These are phyloP conservation scores for Echium plantagineum DNA, from an alignment of 257 asterid genomes.

Conservation along the genomic window DNA sequence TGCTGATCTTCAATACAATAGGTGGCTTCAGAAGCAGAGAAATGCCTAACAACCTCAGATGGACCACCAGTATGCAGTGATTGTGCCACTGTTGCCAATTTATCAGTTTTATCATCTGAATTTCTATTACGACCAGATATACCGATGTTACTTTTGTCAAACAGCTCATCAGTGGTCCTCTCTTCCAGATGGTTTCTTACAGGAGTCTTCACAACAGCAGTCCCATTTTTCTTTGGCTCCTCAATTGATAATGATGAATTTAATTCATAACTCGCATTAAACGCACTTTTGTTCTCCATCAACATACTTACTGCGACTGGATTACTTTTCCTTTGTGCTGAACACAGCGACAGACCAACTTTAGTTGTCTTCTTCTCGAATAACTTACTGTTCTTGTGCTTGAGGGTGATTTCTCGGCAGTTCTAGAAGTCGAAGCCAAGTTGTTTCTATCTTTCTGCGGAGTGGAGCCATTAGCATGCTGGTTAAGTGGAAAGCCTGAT, in stretches of 20 bases:
- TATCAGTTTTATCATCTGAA: slow-evolving; percentile 21
- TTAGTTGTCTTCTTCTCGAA: slow-evolving; percentile 22
- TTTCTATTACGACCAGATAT: slow-evolving; percentile 25
- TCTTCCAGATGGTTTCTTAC: slow-evolving; percentile 18
- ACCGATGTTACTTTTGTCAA: slow-evolving; percentile 33
- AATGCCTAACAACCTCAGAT: slow-evolving; percentile 8
- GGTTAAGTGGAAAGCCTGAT: slow-evolving; percentile 20
- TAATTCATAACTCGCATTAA: slow-evolving; percentile 20
- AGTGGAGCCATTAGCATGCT: slow-evolving; percentile 10
- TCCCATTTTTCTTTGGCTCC: slow-evolving; percentile 18
- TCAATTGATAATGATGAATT: slow-evolving; percentile 17
- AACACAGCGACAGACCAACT: slow-evolving; percentile 21
- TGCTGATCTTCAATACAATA: slow-evolving; percentile 11
- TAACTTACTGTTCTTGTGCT: slow-evolving; percentile 21
- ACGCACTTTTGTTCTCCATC: slow-evolving; percentile 13
- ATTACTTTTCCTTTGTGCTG: slow-evolving; percentile 24
- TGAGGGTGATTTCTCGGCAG: slow-evolving; percentile 33
- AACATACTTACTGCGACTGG: slow-evolving; percentile 24
- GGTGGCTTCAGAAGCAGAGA: slow-evolving; percentile 17
- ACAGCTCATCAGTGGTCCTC: slow-evolving; percentile 18
- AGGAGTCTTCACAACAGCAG: slow-evolving; percentile 22
- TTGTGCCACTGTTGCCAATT: slow-evolving; percentile 18
- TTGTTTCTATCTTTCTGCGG: slow-evolving; percentile 20
- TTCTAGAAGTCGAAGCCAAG: slow-evolving; percentile 25
- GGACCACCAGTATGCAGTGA: slow-evolving; percentile 21